Evolutionary conservation across 805 yeast species (phyloP).

Genomic region (Pachysolen tannophilus): DNA sequence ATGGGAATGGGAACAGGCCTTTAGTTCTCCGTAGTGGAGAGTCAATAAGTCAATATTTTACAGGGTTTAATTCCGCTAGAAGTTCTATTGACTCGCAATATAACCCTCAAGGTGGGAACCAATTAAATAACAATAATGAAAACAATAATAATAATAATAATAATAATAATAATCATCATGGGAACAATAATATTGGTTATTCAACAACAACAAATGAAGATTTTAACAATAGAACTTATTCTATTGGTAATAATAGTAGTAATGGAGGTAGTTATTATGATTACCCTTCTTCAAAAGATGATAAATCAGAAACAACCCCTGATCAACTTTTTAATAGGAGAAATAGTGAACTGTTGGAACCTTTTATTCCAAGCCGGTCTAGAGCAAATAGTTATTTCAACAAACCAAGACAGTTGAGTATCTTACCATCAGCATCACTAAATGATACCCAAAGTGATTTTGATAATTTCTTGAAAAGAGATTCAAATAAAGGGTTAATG

Average conservation of each 20-base stretch:
- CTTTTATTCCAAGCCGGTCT: slow-evolving; percentile 29
- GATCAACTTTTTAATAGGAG: slow-evolving; percentile 27
- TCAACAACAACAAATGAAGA: not conserved
- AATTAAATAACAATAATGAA: not conserved
- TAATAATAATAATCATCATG: not conserved
- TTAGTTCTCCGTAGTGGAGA: not conserved
- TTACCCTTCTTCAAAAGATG: slow-evolving; percentile 1
- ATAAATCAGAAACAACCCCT: slow-evolving; percentile 1
- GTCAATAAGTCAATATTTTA: slow-evolving; percentile 1
- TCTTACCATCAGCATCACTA: slow-evolving; percentile 20
- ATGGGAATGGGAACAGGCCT: not conserved
- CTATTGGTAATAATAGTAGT: slow-evolving; percentile 3
- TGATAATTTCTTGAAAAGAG: slow-evolving; percentile 27
- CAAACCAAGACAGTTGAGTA: slow-evolving; percentile 21
- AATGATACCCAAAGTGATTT: slow-evolving; percentile 20
- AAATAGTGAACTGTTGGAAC: slow-evolving; percentile 43
- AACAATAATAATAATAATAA: not conserved
- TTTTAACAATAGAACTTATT: slow-evolving; percentile 4
- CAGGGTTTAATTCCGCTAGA: slow-evolving; percentile 6
- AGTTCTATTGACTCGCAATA: too few species aligned
- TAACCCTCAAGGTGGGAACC: too few species aligned
- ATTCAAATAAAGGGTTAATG: slow-evolving; percentile 21
- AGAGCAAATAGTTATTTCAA: slow-evolving; percentile 20
- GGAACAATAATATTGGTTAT: not conserved
- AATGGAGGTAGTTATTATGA: slow-evolving; percentile 2